Evolutionary conservation across 2,329 filamentous ascomycete genomes (phyloP).

Genomic region (Cladorrhinum sp.): DNA sequence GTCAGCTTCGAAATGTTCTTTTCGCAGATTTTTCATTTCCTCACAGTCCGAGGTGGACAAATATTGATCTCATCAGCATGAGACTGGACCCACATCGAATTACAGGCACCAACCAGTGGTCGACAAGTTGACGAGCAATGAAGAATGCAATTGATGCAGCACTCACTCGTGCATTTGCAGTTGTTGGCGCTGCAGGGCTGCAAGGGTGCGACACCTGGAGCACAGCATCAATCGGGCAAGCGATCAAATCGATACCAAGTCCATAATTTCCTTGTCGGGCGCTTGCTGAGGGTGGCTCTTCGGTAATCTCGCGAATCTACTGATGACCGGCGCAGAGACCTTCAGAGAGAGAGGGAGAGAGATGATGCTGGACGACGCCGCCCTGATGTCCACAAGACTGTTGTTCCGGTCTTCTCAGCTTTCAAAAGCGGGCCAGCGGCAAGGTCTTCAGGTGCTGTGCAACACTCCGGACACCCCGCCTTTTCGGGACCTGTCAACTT

Average conservation of each 20-base stretch:
- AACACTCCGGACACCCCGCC: conserved; percentile 3
- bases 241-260: no score
- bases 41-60: background rate
- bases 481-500: background rate
- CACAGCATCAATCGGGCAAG: background rate
- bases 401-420: background rate
- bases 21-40: background rate
- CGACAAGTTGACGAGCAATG: background rate
- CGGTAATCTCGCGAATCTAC: background rate
- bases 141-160: background rate
- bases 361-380: background rate
- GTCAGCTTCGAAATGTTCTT: background rate
- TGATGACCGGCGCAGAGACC: background rate
- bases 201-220: background rate
- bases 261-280: no score
- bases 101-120: background rate
- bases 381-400: background rate
- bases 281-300: background rate
- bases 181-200: conserved; percentile 13
- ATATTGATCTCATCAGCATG: background rate
- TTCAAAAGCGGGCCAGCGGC: background rate
- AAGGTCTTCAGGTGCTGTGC: background rate
- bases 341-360: background rate
- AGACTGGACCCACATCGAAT: background rate
- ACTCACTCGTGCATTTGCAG: no score